Evolutionary conservation across 495 filamentous ascomycete species (phyloP).

Genomic region (Annulohypoxylon nitens): DNA sequence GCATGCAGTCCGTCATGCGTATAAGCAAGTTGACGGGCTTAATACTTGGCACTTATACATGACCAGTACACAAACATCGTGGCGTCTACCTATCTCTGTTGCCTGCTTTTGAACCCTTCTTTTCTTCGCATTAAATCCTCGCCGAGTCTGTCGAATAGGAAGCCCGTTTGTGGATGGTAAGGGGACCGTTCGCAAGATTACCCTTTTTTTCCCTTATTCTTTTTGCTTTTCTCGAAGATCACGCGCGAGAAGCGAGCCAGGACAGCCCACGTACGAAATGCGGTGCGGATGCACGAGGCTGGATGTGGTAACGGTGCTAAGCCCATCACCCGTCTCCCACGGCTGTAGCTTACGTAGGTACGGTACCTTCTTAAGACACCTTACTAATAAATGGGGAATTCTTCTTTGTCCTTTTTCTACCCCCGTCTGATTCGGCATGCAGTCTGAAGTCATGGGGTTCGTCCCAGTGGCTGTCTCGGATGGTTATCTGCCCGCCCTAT

Average conservation of each 20-base stretch:
- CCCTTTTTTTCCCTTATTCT: neutral
- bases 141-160: conserved; percentile 32
- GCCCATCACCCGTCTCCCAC: neutral
- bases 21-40: conserved; percentile 28
- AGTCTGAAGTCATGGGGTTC: conserved; percentile 33
- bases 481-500: neutral
- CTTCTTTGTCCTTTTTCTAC: neutral
- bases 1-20: conserved; percentile 33
- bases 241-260: conserved; percentile 23
- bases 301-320: conserved; percentile 32
- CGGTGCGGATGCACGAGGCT: conserved; percentile 34
- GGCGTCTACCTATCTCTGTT: neutral
- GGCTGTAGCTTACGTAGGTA: neutral
- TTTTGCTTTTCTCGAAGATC: conserved; percentile 9
- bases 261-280: conserved; percentile 37
- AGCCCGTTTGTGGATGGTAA: conserved; percentile 1
- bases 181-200: neutral
- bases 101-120: neutral
- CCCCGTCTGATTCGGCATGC: conserved; percentile 23
- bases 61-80: neutral
- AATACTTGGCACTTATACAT: conserved; percentile 33
- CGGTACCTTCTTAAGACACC: conserved; percentile 4
- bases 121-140: neutral
- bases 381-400: conserved; percentile 1
- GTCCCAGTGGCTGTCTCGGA: conserved; percentile 11